These are phyloP conservation scores for Monilinia polystroma DNA, from an alignment of 2,329 filamentous ascomycete species.

Conservation along the genomic window DNA sequence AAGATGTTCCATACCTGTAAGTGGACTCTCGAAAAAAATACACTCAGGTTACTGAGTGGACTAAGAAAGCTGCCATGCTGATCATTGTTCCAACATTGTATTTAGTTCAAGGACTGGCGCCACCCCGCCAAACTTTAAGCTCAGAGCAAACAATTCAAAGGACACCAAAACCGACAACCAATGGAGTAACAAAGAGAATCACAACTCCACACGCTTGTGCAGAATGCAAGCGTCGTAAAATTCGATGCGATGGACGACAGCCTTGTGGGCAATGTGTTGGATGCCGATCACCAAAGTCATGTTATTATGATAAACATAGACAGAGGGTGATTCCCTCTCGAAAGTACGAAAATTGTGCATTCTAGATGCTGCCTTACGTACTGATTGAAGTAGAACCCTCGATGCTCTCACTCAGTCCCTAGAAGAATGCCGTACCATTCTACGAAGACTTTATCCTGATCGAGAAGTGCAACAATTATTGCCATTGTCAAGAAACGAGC, in stretches of 20 bases:
- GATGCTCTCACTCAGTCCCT: conserved; percentile 63
- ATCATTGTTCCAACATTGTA: conserved; percentile 18
- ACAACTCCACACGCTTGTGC: conserved; percentile 66
- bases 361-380: conserved; percentile 22
- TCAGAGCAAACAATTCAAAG: conserved; percentile 34
- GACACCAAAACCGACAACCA: conserved; percentile 38
- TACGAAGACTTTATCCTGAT: conserved; percentile 62
- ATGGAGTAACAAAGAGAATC: conserved; percentile 49
- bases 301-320: conserved; percentile 78
- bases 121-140: conserved; percentile 29
- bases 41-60: conserved; percentile 17
- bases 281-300: conserved; percentile 75
- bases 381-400: conserved; percentile 48
- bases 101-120: conserved; percentile 40
- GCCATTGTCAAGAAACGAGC: conserved; percentile 57
- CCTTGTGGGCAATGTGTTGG: conserved; percentile 82
- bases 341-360: conserved; percentile 54
- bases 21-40: conserved; percentile 21
- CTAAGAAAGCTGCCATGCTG: conserved; percentile 4
- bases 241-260: conserved; percentile 78
- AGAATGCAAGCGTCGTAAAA: conserved; percentile 77
- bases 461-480: conserved; percentile 53
- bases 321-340: conserved; percentile 74
- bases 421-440: conserved; percentile 63
- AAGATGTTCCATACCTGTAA: conserved; percentile 42